These are phyloP conservation scores for Serendipita sp. DNA, from an alignment of 768 basidiomycete genomes.

Conservation along the genomic window DNA sequence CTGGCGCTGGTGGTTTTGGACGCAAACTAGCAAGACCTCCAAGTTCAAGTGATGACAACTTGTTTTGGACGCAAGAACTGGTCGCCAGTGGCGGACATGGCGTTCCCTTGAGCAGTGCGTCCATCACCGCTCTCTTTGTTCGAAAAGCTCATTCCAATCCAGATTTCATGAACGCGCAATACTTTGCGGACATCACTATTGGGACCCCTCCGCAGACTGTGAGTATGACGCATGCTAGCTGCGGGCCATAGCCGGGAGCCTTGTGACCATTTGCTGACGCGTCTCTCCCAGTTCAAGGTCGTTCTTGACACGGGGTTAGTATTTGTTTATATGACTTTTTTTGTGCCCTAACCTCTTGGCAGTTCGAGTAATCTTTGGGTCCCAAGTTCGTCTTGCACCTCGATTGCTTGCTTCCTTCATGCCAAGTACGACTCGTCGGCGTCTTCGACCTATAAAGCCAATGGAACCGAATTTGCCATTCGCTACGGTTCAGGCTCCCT, in stretches of 20 bases:
- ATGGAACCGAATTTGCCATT: constrained; percentile 79
- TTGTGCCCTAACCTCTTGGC: background rate
- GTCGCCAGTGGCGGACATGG: constrained; percentile 54
- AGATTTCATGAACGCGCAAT: constrained; percentile 99
- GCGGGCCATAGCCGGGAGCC: background rate
- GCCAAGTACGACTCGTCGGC: constrained; percentile 68
- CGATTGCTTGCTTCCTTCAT: constrained; percentile 90
- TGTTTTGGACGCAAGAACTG: constrained; percentile 66
- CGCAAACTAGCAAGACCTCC: constrained; percentile 37
- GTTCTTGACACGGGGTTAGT: constrained; percentile 78
- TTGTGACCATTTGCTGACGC: constrained; percentile 4
- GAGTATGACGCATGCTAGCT: constrained; percentile 19
- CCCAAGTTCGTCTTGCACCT: constrained; percentile 63
- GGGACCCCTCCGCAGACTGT: constrained; percentile 74
- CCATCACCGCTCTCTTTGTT: background rate
- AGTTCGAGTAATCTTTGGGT: constrained; percentile 94
- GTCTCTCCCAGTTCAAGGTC: constrained; percentile 60
- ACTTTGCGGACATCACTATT: constrained; percentile 74
- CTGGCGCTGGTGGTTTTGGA: constrained; percentile 60
- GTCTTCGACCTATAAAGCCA: constrained; percentile 78
- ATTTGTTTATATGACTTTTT: background rate
- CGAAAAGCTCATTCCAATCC: constrained; percentile 9
- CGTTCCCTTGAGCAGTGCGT: constrained; percentile 80
- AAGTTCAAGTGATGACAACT: constrained; percentile 26
- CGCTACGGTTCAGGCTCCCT: constrained; percentile 93